Base-by-base conservation (phyloP, 176 grass and related monocot species). In the Hsuehochloa calcarea region DNA sequence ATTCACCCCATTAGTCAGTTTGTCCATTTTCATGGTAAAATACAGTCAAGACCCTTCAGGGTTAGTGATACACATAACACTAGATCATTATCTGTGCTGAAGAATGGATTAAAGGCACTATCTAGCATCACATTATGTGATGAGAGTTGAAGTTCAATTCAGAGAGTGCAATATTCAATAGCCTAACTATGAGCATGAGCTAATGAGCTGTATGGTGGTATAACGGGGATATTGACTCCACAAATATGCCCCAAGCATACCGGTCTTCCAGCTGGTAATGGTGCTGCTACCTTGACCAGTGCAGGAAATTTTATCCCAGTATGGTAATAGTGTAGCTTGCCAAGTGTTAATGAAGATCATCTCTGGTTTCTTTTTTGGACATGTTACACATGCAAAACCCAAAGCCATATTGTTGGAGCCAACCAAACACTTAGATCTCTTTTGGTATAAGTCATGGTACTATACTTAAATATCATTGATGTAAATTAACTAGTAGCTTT, bases 401-500 rank as follows among this genome's bases (percentile, higher is more conserved):
- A 26, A 73, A 80, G 80, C 77, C 34, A 65, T 55, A 54, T 22
- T 56, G 44, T 72, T 86, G 68, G 85, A 63, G 56, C 43, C 35
- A 72, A 83, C 20, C 29, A 41, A 60, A 72, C 20, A 59, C 16
- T 11, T 45, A 45, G 44, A 40, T 22, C 5, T 3, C 58, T 61
- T 29, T 69, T 46, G 26, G 17, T 47, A 63, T 19, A 85, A 85
- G 54, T 64, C 22, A 41, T 40, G 56, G 67, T 63, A 71, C 54
- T 72, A 49, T 60, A 44, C 43, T 79, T 84, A 23, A 79, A 46
- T 63, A 35, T 58, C 67, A 67, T 74, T 85, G 49, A 50, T 90
- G 29, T 49, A 74, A 72, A 76, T 81, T 86, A 85, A 13, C 69
- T 75, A 54, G 54, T 31, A 78, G 7, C 31, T 54, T 85, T 51